Evolutionary conservation across 371 early-diverging fungal species (phyloP).

Genomic region (Syncephalastrum monosporum): DNA sequence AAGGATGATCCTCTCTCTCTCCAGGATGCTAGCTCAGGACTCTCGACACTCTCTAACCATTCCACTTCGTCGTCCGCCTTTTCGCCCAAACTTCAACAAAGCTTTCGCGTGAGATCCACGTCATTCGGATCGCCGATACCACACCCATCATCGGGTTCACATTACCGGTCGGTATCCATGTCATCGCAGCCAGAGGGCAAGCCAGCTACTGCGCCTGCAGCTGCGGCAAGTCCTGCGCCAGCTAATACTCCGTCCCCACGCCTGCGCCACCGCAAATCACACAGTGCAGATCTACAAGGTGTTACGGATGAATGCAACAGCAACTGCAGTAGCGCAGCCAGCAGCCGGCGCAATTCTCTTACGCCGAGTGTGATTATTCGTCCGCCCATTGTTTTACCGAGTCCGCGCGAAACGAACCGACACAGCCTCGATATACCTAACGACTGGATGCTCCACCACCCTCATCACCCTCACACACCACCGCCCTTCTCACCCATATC

Average conservation of each 20-base stretch:
- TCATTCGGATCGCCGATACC: constrained; percentile 30
- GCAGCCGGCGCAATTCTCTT: constrained; percentile 29
- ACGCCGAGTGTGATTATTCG: constrained; percentile 32
- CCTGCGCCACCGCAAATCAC: constrained; percentile 41
- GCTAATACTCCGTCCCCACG: constrained; percentile 8
- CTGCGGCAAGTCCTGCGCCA: constrained; percentile 5
- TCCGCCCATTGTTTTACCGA: constrained; percentile 35
- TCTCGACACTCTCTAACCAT: constrained; percentile 22
- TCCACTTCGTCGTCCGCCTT: constrained; percentile 22
- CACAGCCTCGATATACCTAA: constrained; percentile 38
- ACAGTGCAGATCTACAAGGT: constrained; percentile 39
- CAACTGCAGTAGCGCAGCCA: constrained; percentile 5
- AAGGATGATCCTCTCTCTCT: constrained; percentile 57
- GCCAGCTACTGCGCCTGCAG: constrained; percentile 5
- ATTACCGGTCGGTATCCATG: constrained; percentile 22
- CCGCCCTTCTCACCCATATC: constrained; percentile 8
- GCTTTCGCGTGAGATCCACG: constrained; percentile 27
- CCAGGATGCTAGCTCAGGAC: constrained; percentile 27
- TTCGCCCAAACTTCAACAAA: constrained; percentile 18
- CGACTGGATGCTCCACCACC: constrained; percentile 30
- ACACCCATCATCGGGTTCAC: constrained; percentile 8
- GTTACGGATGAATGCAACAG: constrained; percentile 11
- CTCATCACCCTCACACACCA: constrained; percentile 4
- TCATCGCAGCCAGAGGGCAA: constrained; percentile 11
- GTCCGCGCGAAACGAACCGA: constrained; percentile 22